Evolutionary conservation across 2,329 filamentous ascomycete genomes (phyloP).

Genomic region (Zasmidium cellare): DNA sequence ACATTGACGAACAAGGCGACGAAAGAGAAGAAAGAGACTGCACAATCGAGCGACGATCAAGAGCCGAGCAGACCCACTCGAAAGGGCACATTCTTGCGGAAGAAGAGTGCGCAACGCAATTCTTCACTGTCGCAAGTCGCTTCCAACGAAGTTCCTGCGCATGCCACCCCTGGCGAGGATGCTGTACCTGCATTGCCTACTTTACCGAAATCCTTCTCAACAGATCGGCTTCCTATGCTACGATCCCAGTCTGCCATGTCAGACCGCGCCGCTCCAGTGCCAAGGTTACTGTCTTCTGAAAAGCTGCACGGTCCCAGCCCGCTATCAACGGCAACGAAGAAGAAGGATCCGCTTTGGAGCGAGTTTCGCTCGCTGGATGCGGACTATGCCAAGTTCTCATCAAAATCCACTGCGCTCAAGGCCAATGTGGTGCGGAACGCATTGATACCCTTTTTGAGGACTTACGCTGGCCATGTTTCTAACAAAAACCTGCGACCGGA

Average conservation of each 20-base stretch:
- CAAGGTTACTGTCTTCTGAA: slow-evolving; percentile 42
- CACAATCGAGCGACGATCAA: slow-evolving; percentile 18
- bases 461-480: slow-evolving; percentile 67
- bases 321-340: slow-evolving; percentile 42
- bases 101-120: slow-evolving; percentile 15
- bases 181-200: slow-evolving; percentile 38
- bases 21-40: slow-evolving; percentile 13
- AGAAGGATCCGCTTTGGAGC: slow-evolving; percentile 70
- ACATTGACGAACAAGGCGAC: slow-evolving; percentile 12
- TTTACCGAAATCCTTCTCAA: slow-evolving; percentile 51
- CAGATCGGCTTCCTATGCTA: slow-evolving; percentile 44
- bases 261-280: slow-evolving; percentile 44
- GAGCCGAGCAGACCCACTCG: slow-evolving; percentile 11
- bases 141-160: slow-evolving; percentile 8
- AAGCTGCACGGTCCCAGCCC: slow-evolving; percentile 17
- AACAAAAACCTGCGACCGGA: slow-evolving; percentile 68
- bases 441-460: slow-evolving; percentile 75
- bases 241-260: slow-evolving; percentile 36
- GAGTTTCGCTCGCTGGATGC: slow-evolving; percentile 67
- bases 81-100: slow-evolving; percentile 24
- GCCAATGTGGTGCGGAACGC: slow-evolving; percentile 71
- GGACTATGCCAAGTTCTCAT: slow-evolving; percentile 71
- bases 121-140: slow-evolving; percentile 16
- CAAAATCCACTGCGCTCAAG: slow-evolving; percentile 72
- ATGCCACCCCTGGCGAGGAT: slow-evolving; percentile 4